phyloP scores from a whole-genome alignment of 2,329 filamentous ascomycete genomes.

The Karstenula rhodostoma region DNA sequence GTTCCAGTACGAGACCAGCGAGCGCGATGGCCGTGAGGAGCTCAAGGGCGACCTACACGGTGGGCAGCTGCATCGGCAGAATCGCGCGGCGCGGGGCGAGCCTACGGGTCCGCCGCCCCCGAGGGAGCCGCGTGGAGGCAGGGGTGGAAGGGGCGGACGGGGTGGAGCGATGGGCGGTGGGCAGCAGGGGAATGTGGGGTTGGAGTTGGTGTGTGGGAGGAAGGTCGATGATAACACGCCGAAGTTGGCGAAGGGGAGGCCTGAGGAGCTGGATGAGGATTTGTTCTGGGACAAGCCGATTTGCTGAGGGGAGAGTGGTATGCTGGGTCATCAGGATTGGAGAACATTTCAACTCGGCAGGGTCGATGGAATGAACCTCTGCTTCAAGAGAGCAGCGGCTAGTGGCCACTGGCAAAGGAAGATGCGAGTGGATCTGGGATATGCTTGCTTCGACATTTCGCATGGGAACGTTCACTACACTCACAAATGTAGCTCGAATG shows the following conservation, averaged over 20 bases:
- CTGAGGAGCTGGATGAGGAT: constrained; percentile 38
- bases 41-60: constrained; percentile 46
- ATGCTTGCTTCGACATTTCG: no score
- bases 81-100: constrained; percentile 33
- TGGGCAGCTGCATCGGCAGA: constrained; percentile 44
- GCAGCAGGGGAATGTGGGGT: neutral
- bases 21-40: constrained; percentile 37
- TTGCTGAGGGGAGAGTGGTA: constrained; percentile 16
- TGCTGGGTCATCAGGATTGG: neutral
- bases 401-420: no score
- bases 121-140: constrained; percentile 11
- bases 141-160: constrained; percentile 10
- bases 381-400: no score
- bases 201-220: constrained; percentile 10
- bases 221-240: constrained; percentile 25
- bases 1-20: constrained; percentile 36
- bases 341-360: no score
- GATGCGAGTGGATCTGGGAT: no score
- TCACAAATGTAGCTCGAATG: no score
- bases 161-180: constrained; percentile 2
- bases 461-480: no score
- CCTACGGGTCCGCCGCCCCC: constrained; percentile 2
- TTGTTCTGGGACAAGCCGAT: constrained; percentile 42
- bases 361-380: no score
- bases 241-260: constrained; percentile 39